Evolutionary conservation across 73 alveolate species (phyloP).

Genomic region (Symbiodinium pilosum): DNA sequence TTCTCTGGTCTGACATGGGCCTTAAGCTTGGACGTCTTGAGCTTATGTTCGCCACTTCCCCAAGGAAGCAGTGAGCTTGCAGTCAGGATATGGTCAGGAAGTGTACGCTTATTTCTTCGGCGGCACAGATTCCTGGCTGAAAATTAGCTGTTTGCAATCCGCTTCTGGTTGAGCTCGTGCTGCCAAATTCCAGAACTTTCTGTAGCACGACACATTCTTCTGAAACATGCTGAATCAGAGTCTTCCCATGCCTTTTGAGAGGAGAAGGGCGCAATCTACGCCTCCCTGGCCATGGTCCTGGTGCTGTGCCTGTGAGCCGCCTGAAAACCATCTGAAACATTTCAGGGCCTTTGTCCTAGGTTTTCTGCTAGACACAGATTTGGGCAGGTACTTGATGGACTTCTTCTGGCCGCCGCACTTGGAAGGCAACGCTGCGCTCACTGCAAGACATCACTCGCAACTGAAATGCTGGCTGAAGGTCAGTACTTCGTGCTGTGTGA

Average conservation of each 20-base stretch:
- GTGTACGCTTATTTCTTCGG: slow-evolving; percentile 43
- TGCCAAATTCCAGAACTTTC: too few relatives aligned
- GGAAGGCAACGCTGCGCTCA: slow-evolving; percentile 25
- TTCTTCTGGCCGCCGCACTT: slow-evolving; percentile 82
- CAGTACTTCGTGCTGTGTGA: slow-evolving; percentile 64
- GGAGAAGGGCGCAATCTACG: slow-evolving; percentile 1
- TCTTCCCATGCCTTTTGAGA: too few relatives aligned
- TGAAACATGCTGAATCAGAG: too few relatives aligned
- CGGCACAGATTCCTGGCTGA: slow-evolving; percentile 30
- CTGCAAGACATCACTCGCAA: background rate
- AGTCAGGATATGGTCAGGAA: slow-evolving; percentile 56
- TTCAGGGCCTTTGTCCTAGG: background rate
- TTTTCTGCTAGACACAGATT: background rate
- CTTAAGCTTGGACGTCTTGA: background rate
- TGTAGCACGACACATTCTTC: too few relatives aligned
- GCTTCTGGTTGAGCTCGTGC: background rate
- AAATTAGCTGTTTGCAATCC: background rate
- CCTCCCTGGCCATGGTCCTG: background rate
- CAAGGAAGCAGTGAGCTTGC: background rate
- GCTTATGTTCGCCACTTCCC: background rate
- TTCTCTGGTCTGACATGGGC: slow-evolving; percentile 85
- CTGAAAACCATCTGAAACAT: background rate
- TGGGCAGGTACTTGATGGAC: slow-evolving; percentile 79
- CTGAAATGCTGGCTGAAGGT: background rate
- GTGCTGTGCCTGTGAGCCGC: slow-evolving; percentile 38